A percentile compares a stretch with the other conserved stretches of the same genome.
Evolutionary conservation across 169 alveolate genomes (phyloP).

Genomic region (Ophryocystis elektroscirrha): DNA sequence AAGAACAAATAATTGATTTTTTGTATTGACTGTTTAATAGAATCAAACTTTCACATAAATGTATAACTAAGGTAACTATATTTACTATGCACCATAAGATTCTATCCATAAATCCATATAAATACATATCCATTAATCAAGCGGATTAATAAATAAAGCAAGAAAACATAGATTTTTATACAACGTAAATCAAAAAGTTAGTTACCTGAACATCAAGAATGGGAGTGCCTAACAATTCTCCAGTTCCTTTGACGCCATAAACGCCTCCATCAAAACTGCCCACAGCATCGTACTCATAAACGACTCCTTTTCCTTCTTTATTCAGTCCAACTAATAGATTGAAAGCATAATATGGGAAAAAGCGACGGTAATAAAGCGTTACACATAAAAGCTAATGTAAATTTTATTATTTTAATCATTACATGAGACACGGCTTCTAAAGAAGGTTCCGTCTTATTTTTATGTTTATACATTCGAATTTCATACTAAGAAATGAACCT

Average conservation of each 20-base stretch:
- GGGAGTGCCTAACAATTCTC: conserved; percentile 36
- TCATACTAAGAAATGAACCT: conserved; percentile 18
- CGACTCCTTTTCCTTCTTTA: conserved; percentile 35
- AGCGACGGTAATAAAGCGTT: conserved; percentile 45
- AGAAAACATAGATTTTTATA: too few relatives aligned
- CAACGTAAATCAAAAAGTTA: too few relatives aligned
- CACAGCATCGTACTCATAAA: conserved; percentile 53
- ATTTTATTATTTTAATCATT: too few relatives aligned
- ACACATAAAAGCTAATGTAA: conserved; percentile 32
- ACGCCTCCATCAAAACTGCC: conserved; percentile 40
- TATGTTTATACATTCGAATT: conserved; percentile 33
- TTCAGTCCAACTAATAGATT: conserved; percentile 39
- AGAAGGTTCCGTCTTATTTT: conserved; percentile 34
- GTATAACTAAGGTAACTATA: too few relatives aligned
- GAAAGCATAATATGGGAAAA: conserved; percentile 54
- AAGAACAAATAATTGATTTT: too few relatives aligned
- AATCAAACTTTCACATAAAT: too few relatives aligned
- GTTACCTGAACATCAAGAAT: conserved; percentile 49
- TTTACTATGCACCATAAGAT: too few relatives aligned
- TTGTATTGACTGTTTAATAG: too few relatives aligned
- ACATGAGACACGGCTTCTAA: conserved; percentile 39
- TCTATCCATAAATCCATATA: too few relatives aligned
- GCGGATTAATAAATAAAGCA: too few relatives aligned
- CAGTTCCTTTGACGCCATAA: conserved; percentile 51
- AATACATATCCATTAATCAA: too few relatives aligned